Evolutionary conservation across 768 basidiomycete species (phyloP), one percentile per base, ranked within the genome.

Genomic region (Boletus rufocinnamomeus): DNA sequence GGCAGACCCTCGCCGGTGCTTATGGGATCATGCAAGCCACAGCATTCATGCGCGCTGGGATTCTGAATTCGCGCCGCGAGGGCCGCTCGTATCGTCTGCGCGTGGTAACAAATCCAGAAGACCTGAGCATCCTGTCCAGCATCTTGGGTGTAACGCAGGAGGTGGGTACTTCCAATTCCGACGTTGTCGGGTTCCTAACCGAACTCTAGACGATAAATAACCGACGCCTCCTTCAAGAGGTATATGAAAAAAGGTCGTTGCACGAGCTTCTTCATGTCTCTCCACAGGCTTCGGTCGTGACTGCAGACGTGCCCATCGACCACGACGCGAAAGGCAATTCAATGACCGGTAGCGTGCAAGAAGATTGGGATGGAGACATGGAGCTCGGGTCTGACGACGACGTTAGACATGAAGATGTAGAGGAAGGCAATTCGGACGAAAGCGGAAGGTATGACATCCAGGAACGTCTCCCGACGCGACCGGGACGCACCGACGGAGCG

Each of bases 71-170:
- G 14, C 79, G 84, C 16, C 80, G 77, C 28, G 73, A 79, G 41
- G 82, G 86, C 2, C 79, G 78, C 4, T 76, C 79, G 8, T 69
- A 81, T 35, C 74, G 70, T 30, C 72, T 90, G 37, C 72, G 76
- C 2, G 67, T 77, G 50, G 68, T 71, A 16, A 74, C 78, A 43
- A 77, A 83, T 27, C 76, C 82, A 4, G 84, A 86, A 41, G 87
- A 89, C 50, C 75, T 89, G 81, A 93, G 90, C 66, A 88, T 96
- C 53, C 70, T 97, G 45, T 83, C 86, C 3, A 87, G 82, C 34
- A 82, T 97, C 32, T 80, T 96, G 77, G 88, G 89, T 11, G 82
- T 96, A 7, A 89, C 92, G 3, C 86, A 89, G 69, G 90, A 94
- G 82, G 93, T 91, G 60, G 62, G 80, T 63, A 14, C 4, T 19